Base-by-base conservation (phyloP, 306 rosid species). In the Geum urbanum region DNA sequence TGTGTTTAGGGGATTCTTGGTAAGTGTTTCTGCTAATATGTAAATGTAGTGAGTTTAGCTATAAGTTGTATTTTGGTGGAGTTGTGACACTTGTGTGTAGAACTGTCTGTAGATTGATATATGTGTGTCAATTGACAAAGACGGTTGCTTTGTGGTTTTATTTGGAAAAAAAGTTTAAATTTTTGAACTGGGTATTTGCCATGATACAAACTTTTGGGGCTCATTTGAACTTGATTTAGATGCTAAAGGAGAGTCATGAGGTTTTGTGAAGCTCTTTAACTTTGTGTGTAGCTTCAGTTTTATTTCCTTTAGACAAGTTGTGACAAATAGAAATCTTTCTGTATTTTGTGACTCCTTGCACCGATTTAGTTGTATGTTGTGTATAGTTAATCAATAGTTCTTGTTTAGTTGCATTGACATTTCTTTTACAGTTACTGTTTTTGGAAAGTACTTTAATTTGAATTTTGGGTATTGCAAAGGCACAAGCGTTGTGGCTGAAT, bases 1-100 rank as follows among this genome's bases (percentile, higher is more conserved):
- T 6, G 66, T 85, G 46, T 94, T 94, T 74, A 85, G 95, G 16
- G 87, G 92, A 66, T 84, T 90, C 78, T 76, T 94, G 92, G 97
- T 90, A 72, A 58, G 62, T 65, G 14, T 10, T 0, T 35, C 44
- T 39, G 63, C 58, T 72, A 16, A 0, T 8, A 0, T 53, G 43
- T 15, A 44, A 64, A 7, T 8, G 24, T 44, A 11, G 8, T 63
- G 52, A 63, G 11, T 19, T 19, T 43, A 8, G 18, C 0, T 14
- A 20, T 19, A 14, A 9, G 32, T 19, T 53, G 58, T 18, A 3
- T 48, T 8, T 53, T 53, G 18, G 13, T 53, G 57, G 20, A 16
- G 4, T 52, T 52, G 7, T 6, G 15, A 16, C 0, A 16, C 18
- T n/a, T 22, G 5, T 13, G 63, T 11, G 27, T 4, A 10, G 1